phyloP scores from a whole-genome alignment of 2,329 filamentous ascomycete species.

The Hypoxylon sp. region DNA sequence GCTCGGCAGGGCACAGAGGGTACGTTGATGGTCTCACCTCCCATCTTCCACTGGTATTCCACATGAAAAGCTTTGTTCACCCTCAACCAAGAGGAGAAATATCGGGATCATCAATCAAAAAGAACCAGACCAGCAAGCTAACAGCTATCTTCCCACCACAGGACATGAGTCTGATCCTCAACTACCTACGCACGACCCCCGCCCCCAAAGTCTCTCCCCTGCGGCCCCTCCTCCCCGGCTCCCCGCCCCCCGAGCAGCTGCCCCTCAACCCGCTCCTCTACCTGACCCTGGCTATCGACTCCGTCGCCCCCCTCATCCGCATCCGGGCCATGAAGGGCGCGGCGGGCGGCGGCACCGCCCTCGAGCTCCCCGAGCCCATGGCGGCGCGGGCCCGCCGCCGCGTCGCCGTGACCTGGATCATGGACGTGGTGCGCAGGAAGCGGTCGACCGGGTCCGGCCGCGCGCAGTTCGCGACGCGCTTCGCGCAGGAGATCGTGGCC shows the following conservation, averaged over 20 bases:
- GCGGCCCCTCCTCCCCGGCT: constrained; percentile 78
- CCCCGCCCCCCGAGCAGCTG: constrained; percentile 81
- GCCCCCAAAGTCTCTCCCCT: constrained; percentile 79
- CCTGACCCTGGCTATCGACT: constrained; percentile 90
- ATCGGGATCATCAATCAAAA: not conserved
- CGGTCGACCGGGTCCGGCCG: constrained; percentile 77
- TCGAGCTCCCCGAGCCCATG: constrained; percentile 86
- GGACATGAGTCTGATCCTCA: constrained; percentile 88
- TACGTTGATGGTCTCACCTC: too few species aligned
- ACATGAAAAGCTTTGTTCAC: too few species aligned
- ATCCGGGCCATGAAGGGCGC: constrained; percentile 81
- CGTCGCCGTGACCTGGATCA: constrained; percentile 87
- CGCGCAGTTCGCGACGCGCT: constrained; percentile 77
- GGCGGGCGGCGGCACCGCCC: constrained; percentile 84
- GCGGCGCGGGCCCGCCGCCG: constrained; percentile 79
- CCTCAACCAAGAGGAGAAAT: not conserved
- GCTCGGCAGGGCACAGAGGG: constrained; percentile 87
- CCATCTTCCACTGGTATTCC: too few species aligned
- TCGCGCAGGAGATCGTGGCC: constrained; percentile 87
- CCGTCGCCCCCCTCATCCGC: constrained; percentile 87
- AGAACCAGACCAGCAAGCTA: constrained; percentile 25
- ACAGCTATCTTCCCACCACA: constrained; percentile 52
- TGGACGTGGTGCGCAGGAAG: constrained; percentile 84
- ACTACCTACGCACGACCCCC: constrained; percentile 83
- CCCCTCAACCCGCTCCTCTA: constrained; percentile 91